Base-by-base conservation (phyloP, 495 filamentous ascomycete genomes). In the Parachaetomium inaequale region DNA sequence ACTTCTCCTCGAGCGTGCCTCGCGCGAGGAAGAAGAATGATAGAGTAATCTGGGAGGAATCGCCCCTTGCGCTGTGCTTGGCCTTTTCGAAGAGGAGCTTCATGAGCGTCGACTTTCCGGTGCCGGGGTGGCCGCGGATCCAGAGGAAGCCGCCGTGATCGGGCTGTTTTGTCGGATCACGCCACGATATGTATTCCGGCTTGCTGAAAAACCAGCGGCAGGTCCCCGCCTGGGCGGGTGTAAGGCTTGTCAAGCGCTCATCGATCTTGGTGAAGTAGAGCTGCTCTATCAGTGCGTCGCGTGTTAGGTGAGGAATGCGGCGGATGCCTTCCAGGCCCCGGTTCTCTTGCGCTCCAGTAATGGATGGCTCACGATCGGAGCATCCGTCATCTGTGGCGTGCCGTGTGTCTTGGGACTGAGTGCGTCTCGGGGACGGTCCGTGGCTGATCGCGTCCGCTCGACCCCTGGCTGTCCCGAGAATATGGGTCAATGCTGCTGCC, bases 91-190 rank as follows among this genome's bases (percentile, higher is more conserved):
- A 76, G 0, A 70, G 66, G 56, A 76, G 77, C 42, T 82, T 83
- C 77, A 84, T 82, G 3, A 80, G 66, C 11, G 78, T 82, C 0
- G 81, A 84, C 63, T 84, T 84, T 7, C 82, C 81, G n/a, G 77
- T 71, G 11, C 78, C 82, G 3, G 82, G 80, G 50, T 83, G 80
- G 0, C 82, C 81, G 55, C 72, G 79, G 46, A 84, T 78, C 80
- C 80, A 84, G 1, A 84, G 64, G 32, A 84, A 76, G 4, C 80
- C 79, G 55, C 77, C 70, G 52, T 81, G 72, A 19, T 76, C 59
- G 0, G 26, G 6, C 19, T 74, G 46, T 54, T 73, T 63, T 1
- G 21, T 25, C 0, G 66, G 25, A 51, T 80, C 65, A 8, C 75
- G 69, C 81, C 78, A 83, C 10, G 46, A 36, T 40, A 46, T 42